Evolutionary conservation across 2,329 filamentous ascomycete species (phyloP).

Genomic region (Fusarium vanettenii): DNA sequence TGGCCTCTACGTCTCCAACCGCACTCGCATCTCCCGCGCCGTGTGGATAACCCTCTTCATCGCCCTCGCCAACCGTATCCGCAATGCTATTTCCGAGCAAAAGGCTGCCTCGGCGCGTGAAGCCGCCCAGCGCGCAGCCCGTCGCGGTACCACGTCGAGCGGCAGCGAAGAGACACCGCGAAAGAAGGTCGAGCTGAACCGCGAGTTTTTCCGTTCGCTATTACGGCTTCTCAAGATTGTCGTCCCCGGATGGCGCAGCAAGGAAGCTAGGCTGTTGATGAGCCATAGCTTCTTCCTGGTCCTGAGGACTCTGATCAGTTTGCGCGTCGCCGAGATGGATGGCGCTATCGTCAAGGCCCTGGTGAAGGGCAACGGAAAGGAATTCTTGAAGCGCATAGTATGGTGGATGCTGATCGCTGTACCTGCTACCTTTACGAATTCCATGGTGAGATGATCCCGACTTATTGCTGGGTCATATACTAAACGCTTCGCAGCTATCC

Average conservation of each 20-base stretch:
- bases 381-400: conserved; percentile 87
- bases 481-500: conserved; percentile 72
- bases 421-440: conserved; percentile 97
- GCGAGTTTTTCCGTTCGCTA: conserved; percentile 82
- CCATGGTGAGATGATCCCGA: conserved; percentile 75
- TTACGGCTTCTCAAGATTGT: conserved; percentile 85
- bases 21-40: conserved; percentile 83
- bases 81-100: conserved; percentile 91
- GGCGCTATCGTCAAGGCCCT: conserved; percentile 91
- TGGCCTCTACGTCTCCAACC: conserved; percentile 80
- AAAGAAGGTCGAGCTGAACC: conserved; percentile 91
- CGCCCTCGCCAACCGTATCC: conserved; percentile 86
- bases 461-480: background rate
- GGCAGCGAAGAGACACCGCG: conserved; percentile 56
- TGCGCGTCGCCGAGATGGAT: conserved; percentile 97
- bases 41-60: conserved; percentile 87
- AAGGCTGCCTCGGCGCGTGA: conserved; percentile 83
- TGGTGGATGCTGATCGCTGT: conserved; percentile 99
- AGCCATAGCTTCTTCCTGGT: conserved; percentile 96
- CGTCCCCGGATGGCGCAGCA: conserved; percentile 89
- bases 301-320: conserved; percentile 87
- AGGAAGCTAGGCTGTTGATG: conserved; percentile 85
- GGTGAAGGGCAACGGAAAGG: conserved; percentile 89
- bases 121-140: conserved; percentile 63
- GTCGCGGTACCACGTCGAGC: conserved; percentile 62